A percentile compares a stretch with the other conserved stretches of the same genome.
These are phyloP conservation scores for Fusarium denticulatum DNA, from an alignment of 2,329 filamentous ascomycete genomes.

Conservation along the genomic window DNA sequence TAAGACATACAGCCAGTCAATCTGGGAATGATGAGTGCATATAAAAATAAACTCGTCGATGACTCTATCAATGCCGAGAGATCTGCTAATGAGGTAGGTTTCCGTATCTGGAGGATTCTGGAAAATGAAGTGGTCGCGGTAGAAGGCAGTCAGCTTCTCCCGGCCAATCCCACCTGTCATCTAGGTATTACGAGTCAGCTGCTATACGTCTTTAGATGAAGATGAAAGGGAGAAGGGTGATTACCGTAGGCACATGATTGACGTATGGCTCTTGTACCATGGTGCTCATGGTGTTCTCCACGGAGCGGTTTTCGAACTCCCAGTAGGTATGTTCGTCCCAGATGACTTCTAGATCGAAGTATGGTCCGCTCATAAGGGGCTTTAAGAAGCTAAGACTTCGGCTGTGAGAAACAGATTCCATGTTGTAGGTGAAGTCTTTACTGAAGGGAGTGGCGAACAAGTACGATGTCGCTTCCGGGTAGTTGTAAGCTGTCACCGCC, in stretches of 20 bases:
- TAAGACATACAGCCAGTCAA: conserved; percentile 73
- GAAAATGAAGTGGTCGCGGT: conserved; percentile 78
- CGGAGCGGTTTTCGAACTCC: conserved; percentile 75
- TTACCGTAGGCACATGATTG: conserved; percentile 77
- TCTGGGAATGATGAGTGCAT: conserved; percentile 68
- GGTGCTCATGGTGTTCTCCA: conserved; percentile 78
- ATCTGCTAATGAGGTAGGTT: conserved; percentile 76
- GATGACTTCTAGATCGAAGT: conserved; percentile 78
- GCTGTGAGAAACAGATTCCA: conserved; percentile 72
- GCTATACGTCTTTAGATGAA: fast-evolving
- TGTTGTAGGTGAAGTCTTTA: conserved; percentile 58
- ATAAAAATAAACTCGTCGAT: conserved; percentile 76
- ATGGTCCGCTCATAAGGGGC: conserved; percentile 68
- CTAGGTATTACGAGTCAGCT: conserved; percentile 34
- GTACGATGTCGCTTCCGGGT: background rate
- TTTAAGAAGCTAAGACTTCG: conserved; percentile 74
- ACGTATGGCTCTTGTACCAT: conserved; percentile 85
- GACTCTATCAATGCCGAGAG: conserved; percentile 75
- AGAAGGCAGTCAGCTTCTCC: conserved; percentile 70
- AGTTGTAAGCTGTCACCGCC: background rate
- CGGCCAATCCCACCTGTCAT: conserved; percentile 77
- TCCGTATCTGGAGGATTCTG: conserved; percentile 74
- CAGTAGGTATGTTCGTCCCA: conserved; percentile 82
- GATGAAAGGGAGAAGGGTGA: conserved; percentile 2
- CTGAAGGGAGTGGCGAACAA: conserved; percentile 62